Conservation (phyloP, 768 basidiomycete genomes). For the Psilocybe cubensis region DNA sequence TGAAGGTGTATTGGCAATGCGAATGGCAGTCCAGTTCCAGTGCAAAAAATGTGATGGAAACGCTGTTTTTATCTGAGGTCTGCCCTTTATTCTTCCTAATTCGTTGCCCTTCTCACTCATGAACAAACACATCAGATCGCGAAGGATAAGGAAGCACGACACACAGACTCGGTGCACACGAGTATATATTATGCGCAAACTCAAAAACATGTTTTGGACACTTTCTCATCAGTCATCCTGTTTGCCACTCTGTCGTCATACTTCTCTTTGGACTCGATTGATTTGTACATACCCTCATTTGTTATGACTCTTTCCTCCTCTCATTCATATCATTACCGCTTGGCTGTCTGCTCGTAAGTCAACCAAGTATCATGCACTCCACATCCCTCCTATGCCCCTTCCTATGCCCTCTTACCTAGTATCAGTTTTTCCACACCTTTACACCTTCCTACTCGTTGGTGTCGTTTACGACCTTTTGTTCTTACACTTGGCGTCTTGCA, state of each 20-base stretch:
- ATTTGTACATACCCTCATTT: slow-evolving; percentile 21
- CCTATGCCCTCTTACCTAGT: slow-evolving; percentile 20
- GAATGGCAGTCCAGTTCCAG: slow-evolving; percentile 28
- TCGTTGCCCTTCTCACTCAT: slow-evolving; percentile 7
- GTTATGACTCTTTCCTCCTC: slow-evolving; percentile 11
- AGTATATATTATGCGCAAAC: not conserved
- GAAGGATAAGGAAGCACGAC: no score
- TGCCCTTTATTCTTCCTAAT: slow-evolving; percentile 8
- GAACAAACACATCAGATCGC: no score
- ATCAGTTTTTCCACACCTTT: not conserved
- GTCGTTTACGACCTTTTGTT: not conserved
- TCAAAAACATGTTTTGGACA: slow-evolving; percentile 18
- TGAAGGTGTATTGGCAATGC: slow-evolving; percentile 34
- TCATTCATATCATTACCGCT: not conserved
- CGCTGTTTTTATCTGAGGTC: slow-evolving; percentile 46
- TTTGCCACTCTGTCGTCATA: not conserved
- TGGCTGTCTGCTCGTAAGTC: not conserved
- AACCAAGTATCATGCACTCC: slow-evolving; percentile 18
- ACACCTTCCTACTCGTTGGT: slow-evolving; percentile 2
- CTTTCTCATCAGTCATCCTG: slow-evolving; percentile 24
- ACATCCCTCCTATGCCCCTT: slow-evolving; percentile 23
- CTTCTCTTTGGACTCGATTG: slow-evolving; percentile 20
- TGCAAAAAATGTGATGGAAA: slow-evolving; percentile 44
- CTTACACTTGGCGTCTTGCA: slow-evolving; percentile 3
- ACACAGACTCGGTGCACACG: not conserved